Evolutionary conservation across 106 monocot genomes (phyloP).

Genomic region (Triglochin maritima): DNA sequence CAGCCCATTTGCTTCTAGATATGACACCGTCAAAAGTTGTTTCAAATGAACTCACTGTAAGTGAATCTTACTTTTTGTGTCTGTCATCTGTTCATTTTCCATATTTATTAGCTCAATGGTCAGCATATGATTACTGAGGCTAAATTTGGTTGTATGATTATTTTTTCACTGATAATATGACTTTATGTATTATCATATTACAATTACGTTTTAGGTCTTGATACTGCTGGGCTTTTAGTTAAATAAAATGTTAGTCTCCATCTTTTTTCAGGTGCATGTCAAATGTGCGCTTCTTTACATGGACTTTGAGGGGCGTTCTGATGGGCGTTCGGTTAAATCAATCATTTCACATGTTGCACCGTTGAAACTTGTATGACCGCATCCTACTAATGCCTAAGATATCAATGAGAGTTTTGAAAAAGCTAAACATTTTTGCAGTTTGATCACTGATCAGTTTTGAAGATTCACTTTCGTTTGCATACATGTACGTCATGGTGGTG

Average conservation of each 20-base stretch:
- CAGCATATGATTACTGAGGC: too few relatives aligned
- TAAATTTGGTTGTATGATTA: too few relatives aligned
- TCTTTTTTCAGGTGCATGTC: constrained; percentile 69
- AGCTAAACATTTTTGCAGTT: too few relatives aligned
- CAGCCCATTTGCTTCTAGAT: constrained; percentile 85
- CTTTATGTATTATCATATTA: constrained; percentile 1
- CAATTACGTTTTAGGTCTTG: background rate
- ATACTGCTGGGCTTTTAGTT: background rate
- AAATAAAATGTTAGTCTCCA: background rate
- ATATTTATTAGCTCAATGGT: too few relatives aligned
- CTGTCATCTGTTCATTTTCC: too few relatives aligned
- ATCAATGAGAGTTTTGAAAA: background rate
- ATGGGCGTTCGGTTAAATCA: constrained; percentile 94
- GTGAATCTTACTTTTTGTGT: constrained; percentile 7
- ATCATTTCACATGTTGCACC: constrained; percentile 89
- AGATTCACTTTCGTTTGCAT: too few relatives aligned
- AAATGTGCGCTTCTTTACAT: constrained; percentile 77
- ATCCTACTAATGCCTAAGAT: background rate
- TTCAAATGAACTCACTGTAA: constrained; percentile 87
- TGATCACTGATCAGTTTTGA: too few relatives aligned
- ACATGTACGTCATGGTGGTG: too few relatives aligned
- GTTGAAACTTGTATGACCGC: constrained; percentile 64
- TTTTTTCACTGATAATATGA: background rate
- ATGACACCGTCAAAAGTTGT: constrained; percentile 91
- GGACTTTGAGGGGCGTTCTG: constrained; percentile 99